phyloP scores from a whole-genome alignment of 2,329 filamentous ascomycete species.

The Ciborinia camelliae region DNA sequence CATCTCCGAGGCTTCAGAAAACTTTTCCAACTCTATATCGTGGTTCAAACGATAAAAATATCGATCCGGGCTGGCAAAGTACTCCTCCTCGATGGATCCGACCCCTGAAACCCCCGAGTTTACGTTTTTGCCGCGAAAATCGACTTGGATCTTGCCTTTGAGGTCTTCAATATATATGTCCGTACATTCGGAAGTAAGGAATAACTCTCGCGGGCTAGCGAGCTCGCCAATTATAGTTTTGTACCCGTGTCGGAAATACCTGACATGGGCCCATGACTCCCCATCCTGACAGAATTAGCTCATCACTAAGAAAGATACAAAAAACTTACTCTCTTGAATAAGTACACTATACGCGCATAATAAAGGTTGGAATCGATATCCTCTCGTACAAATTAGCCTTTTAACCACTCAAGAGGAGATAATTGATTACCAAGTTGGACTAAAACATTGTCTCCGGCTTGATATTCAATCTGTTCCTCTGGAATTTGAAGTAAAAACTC shows the following conservation, averaged over 20 bases:
- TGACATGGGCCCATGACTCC: conserved; percentile 21
- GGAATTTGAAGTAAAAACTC: background rate
- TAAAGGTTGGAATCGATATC: background rate
- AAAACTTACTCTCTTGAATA: background rate
- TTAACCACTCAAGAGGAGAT: background rate
- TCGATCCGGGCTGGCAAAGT: background rate
- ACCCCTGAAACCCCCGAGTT: background rate
- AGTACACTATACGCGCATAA: background rate
- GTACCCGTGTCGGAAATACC: conserved; percentile 25
- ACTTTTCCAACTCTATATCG: background rate
- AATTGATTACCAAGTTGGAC: background rate
- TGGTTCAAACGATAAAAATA: conserved; percentile 24
- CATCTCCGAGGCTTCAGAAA: conserved; percentile 10
- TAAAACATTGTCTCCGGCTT: background rate
- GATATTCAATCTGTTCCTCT: background rate
- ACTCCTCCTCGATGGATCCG: conserved; percentile 6
- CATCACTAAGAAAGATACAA: background rate
- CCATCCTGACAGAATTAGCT: background rate
- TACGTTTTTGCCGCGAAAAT: background rate
- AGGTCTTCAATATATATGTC: conserved; percentile 19
- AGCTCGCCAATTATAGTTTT: conserved; percentile 20
- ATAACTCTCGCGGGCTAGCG: conserved; percentile 24
- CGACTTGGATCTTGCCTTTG: conserved; percentile 23
- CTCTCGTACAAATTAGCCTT: background rate
- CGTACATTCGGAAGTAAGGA: conserved; percentile 21